Base-by-base conservation (phyloP, 1,139 yeast species). In the Candida tetrigidarum region DNA sequence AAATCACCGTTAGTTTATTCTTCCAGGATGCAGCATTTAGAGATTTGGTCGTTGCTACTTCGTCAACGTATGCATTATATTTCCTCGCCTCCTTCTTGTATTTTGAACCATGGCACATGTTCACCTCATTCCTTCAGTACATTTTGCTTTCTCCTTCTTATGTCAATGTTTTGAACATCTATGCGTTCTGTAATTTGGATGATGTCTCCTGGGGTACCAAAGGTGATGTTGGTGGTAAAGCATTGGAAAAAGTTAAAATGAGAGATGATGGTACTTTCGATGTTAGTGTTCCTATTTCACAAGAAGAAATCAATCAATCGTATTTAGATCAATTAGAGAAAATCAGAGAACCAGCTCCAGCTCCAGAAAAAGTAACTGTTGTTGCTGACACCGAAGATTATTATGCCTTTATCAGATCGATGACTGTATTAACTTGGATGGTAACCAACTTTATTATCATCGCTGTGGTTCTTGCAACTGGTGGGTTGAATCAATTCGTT, bases 401-500 rank as follows among this genome's bases (percentile, higher is more conserved):
- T 64, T 87, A 84, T 62, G 95, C 95, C 0, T 78, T 84, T 54
- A 77, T 88, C 61, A 79, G 96, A 63, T 87, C 96, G 4, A 78
- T 86, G 76, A 83, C 92, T 8, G 88, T 89, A 30, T 76, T 88
- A 49, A 68, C 84, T 12, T 89, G 96, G 96, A 81, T 88, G 64
- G 68, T 87, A 46, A 76, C 90, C 15, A 89, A 89, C 61, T 85
- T 86, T 49, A 74, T 83, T 18, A 72, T 89, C 39, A 79, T 85
- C 42, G 88, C 93, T 5, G 74, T 85, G 8, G 91, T 89, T 2
- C 74, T 86, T 41, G 83, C 84, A 54, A 81, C 89, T 0, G 90
- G 88, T 30, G 85, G 92, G 23, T 61, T 83, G 45, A 63, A 67
- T 45, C 76, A 73, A 50, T 69, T 74, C 46, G 56, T 49, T 12